Base-by-base conservation (phyloP, 768 basidiomycete genomes). In the Phaeotremella fagi region DNA sequence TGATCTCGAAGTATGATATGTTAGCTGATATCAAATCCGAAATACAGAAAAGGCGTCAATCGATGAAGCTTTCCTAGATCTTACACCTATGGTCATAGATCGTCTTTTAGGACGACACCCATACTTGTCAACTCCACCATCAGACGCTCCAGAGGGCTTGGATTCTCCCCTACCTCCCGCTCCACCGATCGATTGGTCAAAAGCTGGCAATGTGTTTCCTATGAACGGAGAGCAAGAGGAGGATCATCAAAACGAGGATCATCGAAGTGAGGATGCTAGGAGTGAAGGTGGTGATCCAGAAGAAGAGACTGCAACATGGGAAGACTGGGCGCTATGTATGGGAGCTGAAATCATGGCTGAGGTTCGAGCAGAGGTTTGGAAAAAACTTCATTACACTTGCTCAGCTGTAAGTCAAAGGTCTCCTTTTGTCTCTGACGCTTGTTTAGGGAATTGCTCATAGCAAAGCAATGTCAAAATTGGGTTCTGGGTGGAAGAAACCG, bases 61-160 rank as follows among this genome's bases (percentile, higher is more conserved):
- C 29, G 95, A 98, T 66, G 95, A 99, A 64, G 90, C 89, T 0
- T 99, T 92, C 73, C 83, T 98, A 52, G 94, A 98, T 72, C 81
- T 98, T 51, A 88, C 90, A 2, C 79, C 79, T 7, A 85, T 86
- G 28, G 83, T 90, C n/a, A 83, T 88, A 31, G 82, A 85, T 52
- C 77, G 81, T 41, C 75, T 99, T 1, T 76, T 98, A 2, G 79
- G 82, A 45, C 78, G 83, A 36, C 89, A 85, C 66, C 88, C 92
- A 0, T 79, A 88, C 68, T 82, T 99, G 23, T 80, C 82, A 0
- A 70, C 81, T 18, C 80, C 85, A 1, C 90, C 91, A 1, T 68
- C 78, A 0, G 81, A 85, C 54, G 82, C 86, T 0, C 83, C 83
- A 0, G 64, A 81, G 5, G 89, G 87, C 0, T 65, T 82, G 18